Percentiles rank a stretch among this genome's conserved stretches.
These are phyloP conservation scores for Aureobasidium pullulans DNA, from an alignment of 2,329 filamentous ascomycete species.

Conservation along the genomic window DNA sequence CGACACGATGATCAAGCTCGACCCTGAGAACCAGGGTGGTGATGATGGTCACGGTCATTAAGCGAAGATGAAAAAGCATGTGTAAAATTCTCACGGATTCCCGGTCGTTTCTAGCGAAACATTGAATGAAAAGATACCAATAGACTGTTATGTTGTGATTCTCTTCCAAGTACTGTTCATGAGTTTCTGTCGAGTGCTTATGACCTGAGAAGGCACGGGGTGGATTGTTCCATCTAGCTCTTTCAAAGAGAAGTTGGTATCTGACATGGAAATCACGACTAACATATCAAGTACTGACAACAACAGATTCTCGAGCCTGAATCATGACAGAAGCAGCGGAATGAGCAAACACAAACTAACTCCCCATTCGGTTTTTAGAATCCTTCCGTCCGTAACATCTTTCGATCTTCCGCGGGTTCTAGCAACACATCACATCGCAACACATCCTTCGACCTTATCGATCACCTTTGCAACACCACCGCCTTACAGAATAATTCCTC, in stretches of 20 bases:
- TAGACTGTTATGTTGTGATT: background rate
- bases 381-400: background rate
- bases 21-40: conserved; percentile 71
- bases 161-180: no score
- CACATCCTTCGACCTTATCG: no score
- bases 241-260: no score
- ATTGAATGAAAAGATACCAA: conserved; percentile 3
- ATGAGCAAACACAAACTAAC: no score
- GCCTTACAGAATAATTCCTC: no score
- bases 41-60: conserved; percentile 53
- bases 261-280: no score
- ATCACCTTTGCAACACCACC: no score
- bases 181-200: no score
- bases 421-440: background rate
- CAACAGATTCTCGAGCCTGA: background rate
- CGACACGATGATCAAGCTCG: conserved; percentile 95
- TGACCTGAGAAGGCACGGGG: background rate
- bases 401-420: background rate
- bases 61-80: conserved; percentile 3
- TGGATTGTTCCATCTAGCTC: no score
- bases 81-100: conserved; percentile 1
- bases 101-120: background rate
- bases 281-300: no score
- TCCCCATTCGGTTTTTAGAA: background rate
- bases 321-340: background rate